Evolutionary conservation across 768 basidiomycete genomes (phyloP), one percentile per base, ranked within the genome.

Genomic region (Lactarius trivialis): DNA sequence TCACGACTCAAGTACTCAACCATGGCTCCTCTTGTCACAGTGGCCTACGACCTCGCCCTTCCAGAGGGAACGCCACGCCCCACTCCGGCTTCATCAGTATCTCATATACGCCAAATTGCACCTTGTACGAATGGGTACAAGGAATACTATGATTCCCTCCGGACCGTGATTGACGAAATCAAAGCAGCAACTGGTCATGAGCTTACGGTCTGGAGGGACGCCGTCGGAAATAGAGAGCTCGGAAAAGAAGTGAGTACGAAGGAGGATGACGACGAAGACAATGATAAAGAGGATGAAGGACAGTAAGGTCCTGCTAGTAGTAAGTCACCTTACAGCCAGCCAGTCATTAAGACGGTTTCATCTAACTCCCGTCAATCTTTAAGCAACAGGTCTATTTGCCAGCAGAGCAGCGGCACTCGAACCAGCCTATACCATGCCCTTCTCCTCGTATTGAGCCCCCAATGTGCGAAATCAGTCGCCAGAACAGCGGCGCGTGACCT

Each of bases 151-250:
- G 70, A 72, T 1, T 74, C 72, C 2, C 71, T 91, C 43, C 75
- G 77, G 62, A 72, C 67, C 6, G 76, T 83, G 21, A 75, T 91
- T 55, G 74, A 73, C 36, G 73, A 76, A 37, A 85, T 86, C 32
- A 83, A 77, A 64, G 76, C 75, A 48, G 74, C 77, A 32, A 66
- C 88, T 4, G 89, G 89, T 11, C 78, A 83, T 49, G 85, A 89
- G 65, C 71, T 91, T 71, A 91, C 89, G 0, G 78, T 71, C 6
- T 91, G 88, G 89, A 79, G 85, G 68, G 88, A 91, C 72, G 79
- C 80, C 7, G 84, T 90, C 5, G 86, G 88, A 14, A 86, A 79
- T 53, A 69, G 73, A 7, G 89, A 91, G 71, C 70, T 80, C 67
- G 77, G 69, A 17, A 89, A 88, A 68, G 88, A 90, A 67, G 73